Evolutionary conservation across 2,329 filamentous ascomycete species (phyloP), one percentile per base, ranked within the genome.

Genomic region (Pseudopyricularia cyperi): DNA sequence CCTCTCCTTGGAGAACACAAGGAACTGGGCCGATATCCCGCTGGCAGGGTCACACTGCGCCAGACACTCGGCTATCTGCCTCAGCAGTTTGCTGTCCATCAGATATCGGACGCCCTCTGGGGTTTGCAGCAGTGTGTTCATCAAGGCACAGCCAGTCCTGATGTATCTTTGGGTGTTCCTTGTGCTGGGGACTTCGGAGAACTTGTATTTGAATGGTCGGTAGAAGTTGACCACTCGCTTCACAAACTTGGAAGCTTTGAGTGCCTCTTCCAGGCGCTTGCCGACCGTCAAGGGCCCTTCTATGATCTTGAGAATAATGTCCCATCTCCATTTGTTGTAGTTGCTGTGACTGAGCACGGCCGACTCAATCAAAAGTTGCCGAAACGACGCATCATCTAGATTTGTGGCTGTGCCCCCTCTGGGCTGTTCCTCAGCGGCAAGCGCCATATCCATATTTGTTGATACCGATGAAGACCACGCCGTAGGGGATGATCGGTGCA

Each of bases 271-370:
- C 4, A 98, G 75, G 11, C 93, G 79, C 66, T 95, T 96, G 1
- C 90, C 85, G 57, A 89, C 95, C 24, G 89, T 85, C 22, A 98
- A 69, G 1, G 94, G 93, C 0, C 93, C 94, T 63, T 97, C 91
- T 34, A 98, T 90, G 51, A 97, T 82, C 59, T 84, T 86, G 54
- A 90, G 77, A 42, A 98, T 89, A 35, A 95, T 73, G 55, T 95
- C 89, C 93, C 94, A 98, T 63, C 95, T 91, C 93, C 93, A 98
- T 65, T 98, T 98, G 37, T 82, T 75, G 61, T 87, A 95, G 59
- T 95, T 96, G 55, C 89, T 89, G 55, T 87, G 93, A 56, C 85
- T 87, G 46, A 97, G 72, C 2, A 98, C 89, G 52, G 89, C 83
- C 4, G 88, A 93, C 55, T 97, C 87, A 17, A 89, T 71, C 28